Percentiles rank a stretch among this genome's conserved stretches.
Evolutionary conservation across 2,329 filamentous ascomycete genomes (phyloP).

Genomic region (Ophiostoma perfectum): DNA sequence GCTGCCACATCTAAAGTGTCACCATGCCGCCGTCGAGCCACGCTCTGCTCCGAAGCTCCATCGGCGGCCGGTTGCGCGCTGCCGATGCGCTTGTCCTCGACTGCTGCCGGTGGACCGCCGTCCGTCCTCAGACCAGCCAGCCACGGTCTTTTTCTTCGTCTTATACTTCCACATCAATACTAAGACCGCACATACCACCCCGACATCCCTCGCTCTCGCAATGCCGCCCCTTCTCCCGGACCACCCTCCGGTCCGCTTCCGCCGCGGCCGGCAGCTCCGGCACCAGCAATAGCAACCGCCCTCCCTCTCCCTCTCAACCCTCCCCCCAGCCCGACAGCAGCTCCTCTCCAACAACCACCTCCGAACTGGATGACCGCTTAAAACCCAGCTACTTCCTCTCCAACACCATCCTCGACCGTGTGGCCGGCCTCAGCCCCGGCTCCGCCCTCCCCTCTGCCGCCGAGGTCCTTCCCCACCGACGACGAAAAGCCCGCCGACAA

Average conservation of each 20-base stretch:
- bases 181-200: neutral
- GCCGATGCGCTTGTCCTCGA: constrained; percentile 12
- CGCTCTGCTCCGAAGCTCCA: constrained; percentile 32
- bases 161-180: neutral
- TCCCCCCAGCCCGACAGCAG: neutral
- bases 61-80: constrained; percentile 35
- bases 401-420: constrained; percentile 32
- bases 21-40: constrained; percentile 36
- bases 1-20: neutral
- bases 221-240: constrained; percentile 15
- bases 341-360: neutral
- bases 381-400: constrained; percentile 35
- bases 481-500: constrained; percentile 21
- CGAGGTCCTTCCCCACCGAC: constrained; percentile 25
- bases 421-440: constrained; percentile 22
- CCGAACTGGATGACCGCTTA: constrained; percentile 24
- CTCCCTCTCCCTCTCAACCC: neutral
- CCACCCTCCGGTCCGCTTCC: constrained; percentile 19
- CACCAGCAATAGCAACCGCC: neutral
- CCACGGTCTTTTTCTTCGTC: neutral
- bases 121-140: neutral
- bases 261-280: constrained; percentile 15
- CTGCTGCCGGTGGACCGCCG: neutral
- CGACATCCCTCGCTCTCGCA: neutral
- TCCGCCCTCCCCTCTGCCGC: constrained; percentile 4